These are phyloP conservation scores for Fraxinus quadrangulata DNA, from an alignment of 257 asterid species.

Conservation along the genomic window DNA sequence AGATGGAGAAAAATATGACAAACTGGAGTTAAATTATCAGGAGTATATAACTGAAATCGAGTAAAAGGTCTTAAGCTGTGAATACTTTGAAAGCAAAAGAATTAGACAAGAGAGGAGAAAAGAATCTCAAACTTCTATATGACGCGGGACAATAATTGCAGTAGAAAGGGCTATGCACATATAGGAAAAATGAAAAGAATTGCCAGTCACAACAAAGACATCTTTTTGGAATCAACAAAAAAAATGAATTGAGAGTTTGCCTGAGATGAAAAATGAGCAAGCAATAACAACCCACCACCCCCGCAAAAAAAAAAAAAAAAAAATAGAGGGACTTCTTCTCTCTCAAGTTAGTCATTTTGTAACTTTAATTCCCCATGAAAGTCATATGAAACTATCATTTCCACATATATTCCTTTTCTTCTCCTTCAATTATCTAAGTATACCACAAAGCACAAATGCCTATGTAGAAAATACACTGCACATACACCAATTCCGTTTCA, in stretches of 20 bases:
- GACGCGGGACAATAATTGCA: background rate
- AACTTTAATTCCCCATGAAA: background rate
- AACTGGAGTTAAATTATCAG: background rate
- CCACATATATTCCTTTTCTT: background rate
- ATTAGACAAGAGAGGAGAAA: background rate
- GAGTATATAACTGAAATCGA: background rate
- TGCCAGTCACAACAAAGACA: background rate
- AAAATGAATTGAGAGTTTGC: background rate
- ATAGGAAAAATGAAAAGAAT: background rate
- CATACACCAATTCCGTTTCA: background rate
- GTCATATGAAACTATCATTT: background rate
- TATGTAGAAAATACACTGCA: background rate
- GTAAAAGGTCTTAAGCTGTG: background rate
- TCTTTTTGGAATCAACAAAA: background rate
- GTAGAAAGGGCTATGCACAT: background rate
- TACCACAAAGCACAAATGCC: background rate
- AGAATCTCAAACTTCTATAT: background rate
- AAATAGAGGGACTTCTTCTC: background rate
- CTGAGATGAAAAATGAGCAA: background rate
- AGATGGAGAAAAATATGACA: background rate
- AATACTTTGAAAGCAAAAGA: background rate
- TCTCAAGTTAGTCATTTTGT: background rate
- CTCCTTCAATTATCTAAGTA: background rate
- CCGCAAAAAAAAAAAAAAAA: background rate
- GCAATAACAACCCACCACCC: background rate